phyloP scores from a whole-genome alignment of 148 eudicot species.

The Amaranthus palmeri region DNA sequence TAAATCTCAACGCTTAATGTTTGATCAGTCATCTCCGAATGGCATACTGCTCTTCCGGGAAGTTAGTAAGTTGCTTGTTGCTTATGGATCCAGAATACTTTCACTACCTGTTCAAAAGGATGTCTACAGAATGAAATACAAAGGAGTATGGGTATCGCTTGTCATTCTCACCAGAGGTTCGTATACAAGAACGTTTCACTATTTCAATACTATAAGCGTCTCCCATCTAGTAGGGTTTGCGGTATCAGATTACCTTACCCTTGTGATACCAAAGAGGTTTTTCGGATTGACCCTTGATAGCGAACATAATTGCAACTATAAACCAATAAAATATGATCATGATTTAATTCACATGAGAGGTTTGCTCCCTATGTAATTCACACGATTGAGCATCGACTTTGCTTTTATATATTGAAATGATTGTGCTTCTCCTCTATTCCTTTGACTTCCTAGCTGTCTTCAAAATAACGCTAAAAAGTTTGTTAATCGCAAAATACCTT shows the following conservation, averaged over 20 bases:
- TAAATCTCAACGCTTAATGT: constrained; percentile 69
- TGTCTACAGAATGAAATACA: constrained; percentile 75
- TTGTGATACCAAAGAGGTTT: too few species aligned
- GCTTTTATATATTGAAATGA: too few species aligned
- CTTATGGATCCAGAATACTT: constrained; percentile 80
- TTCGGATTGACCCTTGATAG: not conserved
- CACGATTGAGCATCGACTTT: too few species aligned
- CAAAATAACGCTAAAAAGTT: too few species aligned
- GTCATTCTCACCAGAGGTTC: constrained; percentile 69
- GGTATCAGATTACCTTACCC: too few species aligned
- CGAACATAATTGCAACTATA: not conserved
- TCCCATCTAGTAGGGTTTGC: too few species aligned
- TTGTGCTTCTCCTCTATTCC: too few species aligned
- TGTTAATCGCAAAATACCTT: too few species aligned
- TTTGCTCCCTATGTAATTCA: too few species aligned
- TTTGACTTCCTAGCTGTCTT: too few species aligned
- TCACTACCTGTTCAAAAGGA: constrained; percentile 56
- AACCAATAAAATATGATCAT: not conserved
- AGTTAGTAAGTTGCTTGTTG: constrained; percentile 85
- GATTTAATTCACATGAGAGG: not conserved
- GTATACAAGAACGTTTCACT: not conserved
- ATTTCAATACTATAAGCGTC: not conserved
- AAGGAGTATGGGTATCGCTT: constrained; percentile 82
- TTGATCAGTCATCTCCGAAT: constrained; percentile 83
- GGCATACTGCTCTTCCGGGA: constrained; percentile 95